Percentiles rank a stretch among this genome's conserved stretches.
These are phyloP conservation scores for Microglena sp. DNA, from an alignment of 139 green algal genomes.

Conservation along the genomic window DNA sequence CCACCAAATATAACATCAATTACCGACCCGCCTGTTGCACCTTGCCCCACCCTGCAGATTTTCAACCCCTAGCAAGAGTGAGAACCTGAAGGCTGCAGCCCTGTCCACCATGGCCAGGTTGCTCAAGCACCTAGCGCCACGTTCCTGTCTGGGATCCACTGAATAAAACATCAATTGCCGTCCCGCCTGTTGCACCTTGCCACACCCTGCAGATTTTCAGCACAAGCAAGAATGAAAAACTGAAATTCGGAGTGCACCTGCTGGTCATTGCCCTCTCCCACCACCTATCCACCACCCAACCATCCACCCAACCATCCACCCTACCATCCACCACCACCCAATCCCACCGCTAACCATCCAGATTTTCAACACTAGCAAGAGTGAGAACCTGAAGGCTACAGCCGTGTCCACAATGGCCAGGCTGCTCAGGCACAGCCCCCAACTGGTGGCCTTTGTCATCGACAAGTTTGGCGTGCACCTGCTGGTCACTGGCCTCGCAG, in stretches of 20 bases:
- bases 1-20: too few species aligned
- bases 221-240: too few species aligned
- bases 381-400: slow-evolving; percentile 58
- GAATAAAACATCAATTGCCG: too few species aligned
- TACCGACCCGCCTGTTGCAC: too few species aligned
- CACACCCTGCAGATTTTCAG: too few species aligned
- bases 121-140: slow-evolving; percentile 45
- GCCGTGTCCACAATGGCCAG: slow-evolving; percentile 59
- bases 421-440: slow-evolving; percentile 41
- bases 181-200: too few species aligned
- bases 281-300: too few species aligned
- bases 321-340: too few species aligned
- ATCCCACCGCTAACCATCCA: slow-evolving; percentile 14
- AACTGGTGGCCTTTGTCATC: slow-evolving; percentile 31
- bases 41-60: slow-evolving; percentile 21
- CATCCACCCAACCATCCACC: too few species aligned
- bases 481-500: slow-evolving; percentile 36
- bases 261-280: too few species aligned
- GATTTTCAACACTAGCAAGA: slow-evolving; percentile 33
- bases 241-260: too few species aligned
- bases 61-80: slow-evolving; percentile 33
- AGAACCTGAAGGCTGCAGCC: slow-evolving; percentile 60
- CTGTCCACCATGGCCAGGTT: slow-evolving; percentile 61
- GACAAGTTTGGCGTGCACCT: slow-evolving; percentile 40
- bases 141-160: too few species aligned